phyloP scores from a whole-genome alignment of 192 early-diverging fungal genomes.

The Coemansia sp. region DNA sequence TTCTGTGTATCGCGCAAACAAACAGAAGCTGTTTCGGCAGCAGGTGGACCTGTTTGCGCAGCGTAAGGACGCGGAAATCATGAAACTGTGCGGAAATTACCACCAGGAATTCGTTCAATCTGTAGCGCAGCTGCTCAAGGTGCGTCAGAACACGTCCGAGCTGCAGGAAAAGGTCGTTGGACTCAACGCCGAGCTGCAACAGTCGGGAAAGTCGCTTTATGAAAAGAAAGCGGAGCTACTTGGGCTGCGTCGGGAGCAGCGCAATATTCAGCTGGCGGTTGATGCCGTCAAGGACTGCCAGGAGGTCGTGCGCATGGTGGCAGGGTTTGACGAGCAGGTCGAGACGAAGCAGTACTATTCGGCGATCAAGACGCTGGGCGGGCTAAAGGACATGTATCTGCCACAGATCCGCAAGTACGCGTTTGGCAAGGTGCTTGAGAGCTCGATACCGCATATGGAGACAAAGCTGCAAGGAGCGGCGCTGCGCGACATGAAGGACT shows the following conservation, averaged over 20 bases:
- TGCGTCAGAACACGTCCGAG: constrained; percentile 80
- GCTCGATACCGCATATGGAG: constrained; percentile 87
- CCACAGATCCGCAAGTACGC: constrained; percentile 72
- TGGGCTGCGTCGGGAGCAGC: constrained; percentile 69
- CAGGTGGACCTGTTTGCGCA: constrained; percentile 79
- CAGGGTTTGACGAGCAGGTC: constrained; percentile 78
- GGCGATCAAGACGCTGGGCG: constrained; percentile 86
- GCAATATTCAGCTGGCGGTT: constrained; percentile 84
- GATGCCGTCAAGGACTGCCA: constrained; percentile 80
- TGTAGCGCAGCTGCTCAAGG: constrained; percentile 94
- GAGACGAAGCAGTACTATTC: constrained; percentile 85
- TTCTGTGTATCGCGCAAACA: constrained; percentile 80
- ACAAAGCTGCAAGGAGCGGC: constrained; percentile 84
- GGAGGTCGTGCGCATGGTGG: constrained; percentile 83
- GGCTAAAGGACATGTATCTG: constrained; percentile 75
- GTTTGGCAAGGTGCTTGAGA: constrained; percentile 84
- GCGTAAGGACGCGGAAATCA: constrained; percentile 93
- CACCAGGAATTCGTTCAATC: constrained; percentile 84
- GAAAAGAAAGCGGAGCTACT: constrained; percentile 78
- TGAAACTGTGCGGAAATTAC: constrained; percentile 94
- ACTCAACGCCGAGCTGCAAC: constrained; percentile 84
- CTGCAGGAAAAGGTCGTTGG: constrained; percentile 83
- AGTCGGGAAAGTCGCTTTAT: constrained; percentile 73
- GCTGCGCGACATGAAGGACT: constrained; percentile 83
- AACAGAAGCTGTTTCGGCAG: constrained; percentile 85